phyloP scores from a whole-genome alignment of 768 basidiomycete genomes.

The Termitomyces sp. region DNA sequence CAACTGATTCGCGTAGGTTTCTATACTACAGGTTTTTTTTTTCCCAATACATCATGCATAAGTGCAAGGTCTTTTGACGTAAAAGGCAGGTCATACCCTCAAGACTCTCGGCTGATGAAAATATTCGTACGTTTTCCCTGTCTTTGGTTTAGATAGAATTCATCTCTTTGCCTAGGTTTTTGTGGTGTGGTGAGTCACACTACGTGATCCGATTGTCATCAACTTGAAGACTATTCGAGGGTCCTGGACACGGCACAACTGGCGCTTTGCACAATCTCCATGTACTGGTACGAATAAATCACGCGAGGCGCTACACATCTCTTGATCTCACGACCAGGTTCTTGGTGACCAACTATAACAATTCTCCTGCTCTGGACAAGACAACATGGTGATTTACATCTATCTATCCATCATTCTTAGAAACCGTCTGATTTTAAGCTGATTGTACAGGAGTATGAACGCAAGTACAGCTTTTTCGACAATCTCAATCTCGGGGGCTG shows the following conservation, averaged over 20 bases:
- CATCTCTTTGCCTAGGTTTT: constrained; percentile 24
- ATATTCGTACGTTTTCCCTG: constrained; percentile 27
- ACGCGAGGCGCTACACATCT: not conserved
- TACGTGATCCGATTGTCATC: not conserved
- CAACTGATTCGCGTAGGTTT: constrained; percentile 29
- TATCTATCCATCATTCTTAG: not conserved
- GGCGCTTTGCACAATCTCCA: constrained; percentile 36
- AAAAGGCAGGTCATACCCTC: constrained; percentile 30
- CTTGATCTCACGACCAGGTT: constrained; percentile 28
- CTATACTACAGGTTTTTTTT: constrained; percentile 43
- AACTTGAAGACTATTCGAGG: constrained; percentile 17
- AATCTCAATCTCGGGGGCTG: too few species aligned
- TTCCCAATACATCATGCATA: not conserved
- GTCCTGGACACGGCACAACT: constrained; percentile 42
- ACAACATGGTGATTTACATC: constrained; percentile 40
- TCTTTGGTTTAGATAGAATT: not conserved
- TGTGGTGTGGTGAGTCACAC: constrained; percentile 26
- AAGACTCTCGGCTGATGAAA: constrained; percentile 36
- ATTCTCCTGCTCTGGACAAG: constrained; percentile 29
- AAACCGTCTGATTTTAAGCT: not conserved
- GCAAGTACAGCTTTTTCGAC: constrained; percentile 18
- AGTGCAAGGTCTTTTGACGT: not conserved
- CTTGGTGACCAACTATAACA: constrained; percentile 40
- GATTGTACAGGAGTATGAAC: constrained; percentile 38
- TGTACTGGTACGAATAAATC: constrained; percentile 43